A percentile compares a stretch with the other conserved stretches of the same genome.
phyloP scores from a whole-genome alignment of 164 flowering plant species.

The Pachysandra terminalis region DNA sequence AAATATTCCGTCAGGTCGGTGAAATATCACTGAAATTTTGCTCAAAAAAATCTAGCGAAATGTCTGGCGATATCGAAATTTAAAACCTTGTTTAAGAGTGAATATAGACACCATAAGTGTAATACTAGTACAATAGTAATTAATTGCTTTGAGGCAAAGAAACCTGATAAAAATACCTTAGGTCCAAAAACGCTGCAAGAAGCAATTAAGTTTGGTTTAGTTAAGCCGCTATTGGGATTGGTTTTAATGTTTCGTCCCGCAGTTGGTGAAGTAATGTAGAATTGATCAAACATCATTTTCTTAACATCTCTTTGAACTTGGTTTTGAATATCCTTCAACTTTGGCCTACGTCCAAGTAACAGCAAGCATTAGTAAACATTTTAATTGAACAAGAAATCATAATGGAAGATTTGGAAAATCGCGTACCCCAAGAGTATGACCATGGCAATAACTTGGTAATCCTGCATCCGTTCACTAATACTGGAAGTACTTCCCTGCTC shows the following conservation, averaged over 20 bases:
- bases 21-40: no score
- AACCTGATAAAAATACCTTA: slow-evolving; percentile 46
- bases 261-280: slow-evolving; percentile 37
- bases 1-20: no score
- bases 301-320: slow-evolving; percentile 73
- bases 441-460: slow-evolving; percentile 89
- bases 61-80: no score
- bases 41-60: no score
- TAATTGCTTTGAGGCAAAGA: background rate
- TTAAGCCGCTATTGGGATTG: slow-evolving; percentile 11
- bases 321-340: slow-evolving; percentile 52
- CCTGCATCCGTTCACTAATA: slow-evolving; percentile 69
- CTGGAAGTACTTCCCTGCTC: slow-evolving; percentile 45
- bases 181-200: slow-evolving; percentile 88
- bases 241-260: slow-evolving; percentile 15
- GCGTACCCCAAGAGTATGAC: slow-evolving; percentile 75
- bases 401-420: background rate
- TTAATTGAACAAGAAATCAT: background rate
- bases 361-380: background rate
- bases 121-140: background rate
- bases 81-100: no score
- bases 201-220: slow-evolving; percentile 62
- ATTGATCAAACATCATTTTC: slow-evolving; percentile 67
- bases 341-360: slow-evolving; percentile 42
- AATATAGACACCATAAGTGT: background rate